A percentile compares a stretch with the other conserved stretches of the same genome.
Conservation (phyloP, 139 green algal species). For the Picochlorum sp. region DNA sequence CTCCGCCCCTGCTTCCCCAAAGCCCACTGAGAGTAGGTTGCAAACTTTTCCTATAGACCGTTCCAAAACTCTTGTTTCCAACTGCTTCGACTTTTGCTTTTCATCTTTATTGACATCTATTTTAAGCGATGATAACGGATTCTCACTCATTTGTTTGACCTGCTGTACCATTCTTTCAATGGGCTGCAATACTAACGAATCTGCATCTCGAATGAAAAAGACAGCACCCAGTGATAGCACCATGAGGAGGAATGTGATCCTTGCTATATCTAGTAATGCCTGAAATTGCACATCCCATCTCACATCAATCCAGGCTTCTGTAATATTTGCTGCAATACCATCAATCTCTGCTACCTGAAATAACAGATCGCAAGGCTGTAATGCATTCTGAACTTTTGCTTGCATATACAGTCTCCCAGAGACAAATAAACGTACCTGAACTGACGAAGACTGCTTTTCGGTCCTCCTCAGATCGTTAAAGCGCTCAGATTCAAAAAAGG, state of each 20-base stretch:
- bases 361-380: too few species aligned
- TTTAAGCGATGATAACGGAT: background rate
- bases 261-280: constrained; percentile 69
- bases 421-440: background rate
- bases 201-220: constrained; percentile 75
- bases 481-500: constrained; percentile 5
- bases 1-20: constrained; percentile 83
- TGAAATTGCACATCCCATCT: constrained; percentile 48
- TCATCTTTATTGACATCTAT: background rate
- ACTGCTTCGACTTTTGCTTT: background rate
- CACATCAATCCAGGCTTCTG: constrained; percentile 48
- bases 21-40: constrained; percentile 80
- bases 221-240: constrained; percentile 63
- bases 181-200: constrained; percentile 74
- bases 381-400: background rate
- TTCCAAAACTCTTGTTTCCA: constrained; percentile 85
- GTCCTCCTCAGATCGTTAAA: background rate
- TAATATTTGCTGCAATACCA: background rate
- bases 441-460: constrained; percentile 1
- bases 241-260: constrained; percentile 80
- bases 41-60: constrained; percentile 85
- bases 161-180: constrained; percentile 89
- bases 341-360: too few species aligned
- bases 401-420: background rate
- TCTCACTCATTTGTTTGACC: constrained; percentile 26